Conservation (phyloP, 495 filamentous ascomycete species). For the Xylaria palmicola region DNA sequence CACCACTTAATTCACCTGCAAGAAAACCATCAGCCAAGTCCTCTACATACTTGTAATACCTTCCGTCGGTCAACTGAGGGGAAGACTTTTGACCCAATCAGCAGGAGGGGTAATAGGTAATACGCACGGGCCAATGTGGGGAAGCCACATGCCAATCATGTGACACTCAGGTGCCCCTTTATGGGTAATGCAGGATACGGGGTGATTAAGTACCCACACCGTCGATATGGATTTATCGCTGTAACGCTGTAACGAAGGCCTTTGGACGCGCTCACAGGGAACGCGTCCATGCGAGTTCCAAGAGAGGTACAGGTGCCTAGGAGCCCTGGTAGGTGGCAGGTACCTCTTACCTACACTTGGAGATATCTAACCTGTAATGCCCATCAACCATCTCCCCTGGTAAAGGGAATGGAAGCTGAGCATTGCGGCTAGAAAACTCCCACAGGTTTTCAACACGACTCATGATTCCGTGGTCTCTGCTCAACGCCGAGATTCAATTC, state of each 20-base stretch:
- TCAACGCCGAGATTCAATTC: neutral
- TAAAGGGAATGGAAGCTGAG: neutral
- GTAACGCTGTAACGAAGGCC: conserved; percentile 6
- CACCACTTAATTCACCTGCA: too few relatives aligned
- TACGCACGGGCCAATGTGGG: conserved; percentile 6
- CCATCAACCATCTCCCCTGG: conserved; percentile 14
- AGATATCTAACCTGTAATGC: too few relatives aligned
- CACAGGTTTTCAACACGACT: neutral
- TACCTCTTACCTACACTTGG: too few relatives aligned
- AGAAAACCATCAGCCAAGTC: too few relatives aligned
- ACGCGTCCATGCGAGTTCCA: too few relatives aligned
- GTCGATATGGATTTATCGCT: too few relatives aligned
- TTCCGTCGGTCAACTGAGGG: neutral
- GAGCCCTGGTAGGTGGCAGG: too few relatives aligned
- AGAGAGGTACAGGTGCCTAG: too few relatives aligned
- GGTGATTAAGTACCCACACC: too few relatives aligned
- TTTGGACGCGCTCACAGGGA: conserved; percentile 14
- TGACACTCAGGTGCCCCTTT: conserved; percentile 19
- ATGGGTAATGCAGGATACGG: neutral
- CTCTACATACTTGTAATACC: too few relatives aligned
- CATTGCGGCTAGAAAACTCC: neutral
- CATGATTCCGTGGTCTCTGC: neutral
- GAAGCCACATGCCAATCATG: conserved; percentile 23
- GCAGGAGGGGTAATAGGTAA: neutral
- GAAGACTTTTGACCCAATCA: neutral